A percentile compares a stretch with the other conserved stretches of the same genome.
phyloP scores from a whole-genome alignment of 2,329 filamentous ascomycete species.

The Dactylellina cionopaga region DNA sequence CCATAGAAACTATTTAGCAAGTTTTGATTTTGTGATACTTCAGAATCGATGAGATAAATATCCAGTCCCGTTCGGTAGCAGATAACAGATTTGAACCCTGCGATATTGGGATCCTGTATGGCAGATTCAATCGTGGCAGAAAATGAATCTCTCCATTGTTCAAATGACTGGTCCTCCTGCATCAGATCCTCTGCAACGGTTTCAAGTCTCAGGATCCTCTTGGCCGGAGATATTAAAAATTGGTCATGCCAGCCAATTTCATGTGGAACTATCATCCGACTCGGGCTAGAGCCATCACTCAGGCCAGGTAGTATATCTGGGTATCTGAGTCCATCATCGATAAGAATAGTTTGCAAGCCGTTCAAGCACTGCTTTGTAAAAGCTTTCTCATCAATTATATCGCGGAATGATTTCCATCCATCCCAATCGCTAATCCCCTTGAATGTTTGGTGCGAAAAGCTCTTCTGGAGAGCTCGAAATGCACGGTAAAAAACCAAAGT shows the following conservation, averaged over 20 bases:
- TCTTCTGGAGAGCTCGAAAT: conserved; percentile 69
- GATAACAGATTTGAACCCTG: conserved; percentile 83
- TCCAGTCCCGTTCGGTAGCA: conserved; percentile 81
- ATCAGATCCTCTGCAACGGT: conserved; percentile 73
- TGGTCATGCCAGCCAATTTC: conserved; percentile 72
- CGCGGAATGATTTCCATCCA: conserved; percentile 63
- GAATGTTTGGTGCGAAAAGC: neutral
- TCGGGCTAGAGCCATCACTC: too few species aligned
- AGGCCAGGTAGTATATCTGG: too few species aligned
- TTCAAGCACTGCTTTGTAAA: conserved; percentile 72
- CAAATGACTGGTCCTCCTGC: conserved; percentile 60
- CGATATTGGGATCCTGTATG: conserved; percentile 74
- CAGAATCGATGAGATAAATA: conserved; percentile 61
- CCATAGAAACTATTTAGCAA: neutral
- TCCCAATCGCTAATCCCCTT: conserved; percentile 73
- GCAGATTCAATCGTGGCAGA: conserved; percentile 67
- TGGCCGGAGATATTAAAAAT: conserved; percentile 64
- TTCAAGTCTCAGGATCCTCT: conserved; percentile 82
- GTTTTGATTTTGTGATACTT: too few species aligned
- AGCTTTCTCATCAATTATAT: conserved; percentile 64
- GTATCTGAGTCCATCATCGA: conserved; percentile 36
- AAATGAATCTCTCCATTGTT: conserved; percentile 66
- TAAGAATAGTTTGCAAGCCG: conserved; percentile 40
- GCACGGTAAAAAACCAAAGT: conserved; percentile 77
- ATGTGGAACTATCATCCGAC: conserved; percentile 65